These are phyloP conservation scores for Ascobolus immersus DNA, from an alignment of 495 filamentous ascomycete species.

Conservation along the genomic window DNA sequence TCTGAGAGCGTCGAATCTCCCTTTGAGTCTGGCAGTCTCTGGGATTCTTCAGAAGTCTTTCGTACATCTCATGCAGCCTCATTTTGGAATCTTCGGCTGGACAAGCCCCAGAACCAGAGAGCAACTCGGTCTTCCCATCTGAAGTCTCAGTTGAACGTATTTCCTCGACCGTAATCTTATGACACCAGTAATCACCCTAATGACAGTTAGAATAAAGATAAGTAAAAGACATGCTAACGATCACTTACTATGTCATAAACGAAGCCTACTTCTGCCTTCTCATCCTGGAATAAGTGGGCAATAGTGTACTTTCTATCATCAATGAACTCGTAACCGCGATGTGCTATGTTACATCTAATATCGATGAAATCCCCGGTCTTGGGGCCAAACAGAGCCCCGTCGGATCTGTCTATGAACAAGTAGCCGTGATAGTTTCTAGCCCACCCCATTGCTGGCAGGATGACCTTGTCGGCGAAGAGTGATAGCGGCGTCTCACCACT, in stretches of 20 bases:
- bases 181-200: conserved; percentile 4
- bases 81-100: conserved; percentile 5
- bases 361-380: no score
- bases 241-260: conserved; percentile 4
- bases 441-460: conserved; percentile 7
- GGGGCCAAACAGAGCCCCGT: conserved; percentile 8
- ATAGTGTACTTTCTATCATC: conserved; percentile 6
- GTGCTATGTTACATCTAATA: no score
- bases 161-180: conserved; percentile 7
- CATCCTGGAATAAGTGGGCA: conserved; percentile 3
- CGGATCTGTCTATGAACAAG: conserved; percentile 5
- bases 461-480: conserved; percentile 4
- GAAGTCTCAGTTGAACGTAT: conserved; percentile 2
- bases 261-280: conserved; percentile 2
- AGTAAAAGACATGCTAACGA: no score
- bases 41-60: no score
- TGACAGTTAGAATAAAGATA: no score
- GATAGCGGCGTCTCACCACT: conserved; percentile 2
- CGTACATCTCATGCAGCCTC: not conserved
- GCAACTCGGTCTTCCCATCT: conserved; percentile 2
- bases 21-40: no score
- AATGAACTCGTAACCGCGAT: conserved; percentile 4
- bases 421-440: conserved; percentile 8
- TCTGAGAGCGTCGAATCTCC: not conserved
- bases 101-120: conserved; percentile 4